phyloP scores from a whole-genome alignment of 2,329 filamentous ascomycete genomes.

The Trichophyton verrucosum region DNA sequence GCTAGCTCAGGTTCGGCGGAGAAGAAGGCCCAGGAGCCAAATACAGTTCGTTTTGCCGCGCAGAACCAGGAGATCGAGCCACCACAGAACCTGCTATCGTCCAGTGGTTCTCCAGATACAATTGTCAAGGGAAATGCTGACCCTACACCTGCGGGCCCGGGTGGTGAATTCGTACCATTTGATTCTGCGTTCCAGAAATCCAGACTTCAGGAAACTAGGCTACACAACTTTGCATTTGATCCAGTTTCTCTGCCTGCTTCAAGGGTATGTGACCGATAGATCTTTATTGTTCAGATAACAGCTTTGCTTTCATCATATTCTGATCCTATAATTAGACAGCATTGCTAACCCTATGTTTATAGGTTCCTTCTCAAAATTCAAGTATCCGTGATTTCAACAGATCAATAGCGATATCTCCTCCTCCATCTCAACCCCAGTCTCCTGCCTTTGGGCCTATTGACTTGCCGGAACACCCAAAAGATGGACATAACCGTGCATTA shows the following conservation, averaged over 20 bases:
- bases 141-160: constrained; percentile 24
- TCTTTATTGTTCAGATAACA: neutral
- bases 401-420: constrained; percentile 52
- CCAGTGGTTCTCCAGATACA: constrained; percentile 14
- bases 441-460: constrained; percentile 81
- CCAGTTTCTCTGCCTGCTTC: constrained; percentile 66
- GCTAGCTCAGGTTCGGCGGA: neutral
- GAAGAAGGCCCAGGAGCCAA: constrained; percentile 12
- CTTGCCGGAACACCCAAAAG: constrained; percentile 48
- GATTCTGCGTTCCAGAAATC: constrained; percentile 60
- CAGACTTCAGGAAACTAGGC: constrained; percentile 66
- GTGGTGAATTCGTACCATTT: constrained; percentile 58
- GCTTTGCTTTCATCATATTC: neutral
- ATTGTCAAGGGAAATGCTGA: constrained; percentile 7
- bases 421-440: constrained; percentile 62
- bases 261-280: constrained; percentile 25
- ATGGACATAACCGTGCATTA: constrained; percentile 21
- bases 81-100: constrained; percentile 23
- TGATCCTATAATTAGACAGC: neutral
- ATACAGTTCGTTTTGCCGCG: constrained; percentile 59
- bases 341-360: constrained; percentile 6
- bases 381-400: constrained; percentile 49
- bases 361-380: constrained; percentile 42
- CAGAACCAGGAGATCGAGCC: constrained; percentile 58
- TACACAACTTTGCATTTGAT: constrained; percentile 82